Conservation (phyloP, 352 stramenopile genomes). For the Thalassiosira exigua region DNA sequence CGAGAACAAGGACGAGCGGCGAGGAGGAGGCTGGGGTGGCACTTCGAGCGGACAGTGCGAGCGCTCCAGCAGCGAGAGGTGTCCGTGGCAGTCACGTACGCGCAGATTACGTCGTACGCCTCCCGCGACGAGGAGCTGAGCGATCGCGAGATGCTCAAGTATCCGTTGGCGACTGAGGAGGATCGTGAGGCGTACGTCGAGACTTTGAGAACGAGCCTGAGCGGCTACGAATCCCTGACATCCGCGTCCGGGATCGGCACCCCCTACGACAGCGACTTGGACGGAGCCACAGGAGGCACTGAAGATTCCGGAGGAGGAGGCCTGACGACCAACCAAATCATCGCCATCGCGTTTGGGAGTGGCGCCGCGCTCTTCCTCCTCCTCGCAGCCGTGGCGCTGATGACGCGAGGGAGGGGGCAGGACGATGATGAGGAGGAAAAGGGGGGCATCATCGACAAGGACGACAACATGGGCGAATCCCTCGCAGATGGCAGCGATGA, state of each 20-base stretch:
- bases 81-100: constrained; percentile 54
- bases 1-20: not conserved
- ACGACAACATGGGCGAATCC: too few relatives aligned
- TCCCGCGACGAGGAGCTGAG: constrained; percentile 21
- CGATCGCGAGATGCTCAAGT: constrained; percentile 22
- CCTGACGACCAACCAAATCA: constrained; percentile 21
- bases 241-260: constrained; percentile 35
- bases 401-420: constrained; percentile 27
- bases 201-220: constrained; percentile 30
- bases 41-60: too few relatives aligned
- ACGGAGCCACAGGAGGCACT: not conserved
- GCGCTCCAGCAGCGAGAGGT: constrained; percentile 20
- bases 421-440: constrained; percentile 41
- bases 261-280: not conserved
- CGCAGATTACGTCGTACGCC: constrained; percentile 41
- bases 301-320: constrained; percentile 6
- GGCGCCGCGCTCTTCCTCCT: constrained; percentile 22
- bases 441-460: constrained; percentile 57
- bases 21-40: not conserved
- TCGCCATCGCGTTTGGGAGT: constrained; percentile 37
- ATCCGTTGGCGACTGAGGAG: constrained; percentile 24
- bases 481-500: constrained; percentile 74
- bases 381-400: constrained; percentile 25
- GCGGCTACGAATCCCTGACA: constrained; percentile 47
- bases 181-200: constrained; percentile 36